phyloP scores from a whole-genome alignment of 2,329 filamentous ascomycete genomes.

The Fusarium brachygibbosum region DNA sequence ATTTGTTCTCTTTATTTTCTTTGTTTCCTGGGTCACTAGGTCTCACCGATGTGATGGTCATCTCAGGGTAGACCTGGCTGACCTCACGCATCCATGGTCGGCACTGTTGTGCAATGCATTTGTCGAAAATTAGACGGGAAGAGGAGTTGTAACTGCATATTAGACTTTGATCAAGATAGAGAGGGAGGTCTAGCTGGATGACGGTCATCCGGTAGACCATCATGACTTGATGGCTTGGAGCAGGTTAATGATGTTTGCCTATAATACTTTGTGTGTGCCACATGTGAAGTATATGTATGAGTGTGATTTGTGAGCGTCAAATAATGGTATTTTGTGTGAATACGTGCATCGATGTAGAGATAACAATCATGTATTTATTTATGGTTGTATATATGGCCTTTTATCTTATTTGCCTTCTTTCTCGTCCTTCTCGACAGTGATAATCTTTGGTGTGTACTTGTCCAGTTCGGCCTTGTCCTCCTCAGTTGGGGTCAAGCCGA shows the following conservation, averaged over 20 bases:
- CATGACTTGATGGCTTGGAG: conserved; percentile 54
- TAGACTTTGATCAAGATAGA: conserved; percentile 59
- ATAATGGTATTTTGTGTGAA: background rate
- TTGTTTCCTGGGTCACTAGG: conserved; percentile 44
- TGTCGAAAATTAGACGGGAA: conserved; percentile 54
- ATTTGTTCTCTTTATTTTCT: conserved; percentile 49
- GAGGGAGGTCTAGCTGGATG: conserved; percentile 49
- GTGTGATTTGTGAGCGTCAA: background rate
- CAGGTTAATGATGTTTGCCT: conserved; percentile 54
- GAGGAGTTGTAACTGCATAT: conserved; percentile 56
- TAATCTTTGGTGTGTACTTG: conserved; percentile 72
- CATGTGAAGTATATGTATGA: conserved; percentile 19
- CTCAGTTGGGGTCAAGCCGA: conserved; percentile 79
- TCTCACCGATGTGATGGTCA: conserved; percentile 38
- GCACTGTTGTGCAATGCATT: conserved; percentile 55
- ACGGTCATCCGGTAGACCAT: conserved; percentile 50
- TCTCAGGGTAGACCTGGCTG: conserved; percentile 41
- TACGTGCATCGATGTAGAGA: background rate
- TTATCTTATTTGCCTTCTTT: conserved; percentile 18
- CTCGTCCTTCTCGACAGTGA: conserved; percentile 65
- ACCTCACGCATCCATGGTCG: conserved; percentile 50
- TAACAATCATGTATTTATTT: too few species aligned
- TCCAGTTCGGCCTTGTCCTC: conserved; percentile 78
- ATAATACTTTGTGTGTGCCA: conserved; percentile 27
- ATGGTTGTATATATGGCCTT: background rate